Base-by-base conservation (phyloP, 2,329 filamentous ascomycete species). In the Sordariomycetes sp. region DNA sequence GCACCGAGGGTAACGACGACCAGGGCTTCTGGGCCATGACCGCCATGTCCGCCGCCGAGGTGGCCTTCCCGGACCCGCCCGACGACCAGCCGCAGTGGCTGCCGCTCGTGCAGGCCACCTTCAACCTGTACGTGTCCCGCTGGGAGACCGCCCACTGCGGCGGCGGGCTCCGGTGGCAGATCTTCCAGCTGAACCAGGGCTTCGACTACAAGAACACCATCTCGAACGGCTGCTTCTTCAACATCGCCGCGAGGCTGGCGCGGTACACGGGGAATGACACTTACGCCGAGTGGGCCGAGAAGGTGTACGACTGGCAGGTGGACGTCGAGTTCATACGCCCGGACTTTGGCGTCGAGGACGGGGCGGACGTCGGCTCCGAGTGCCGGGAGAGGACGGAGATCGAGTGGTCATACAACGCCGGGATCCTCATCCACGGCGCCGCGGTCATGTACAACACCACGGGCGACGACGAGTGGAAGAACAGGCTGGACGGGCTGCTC, bases 1-100 rank as follows among this genome's bases (percentile, higher is more conserved):
- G 74, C 54, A 79, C 78, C 1, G 70, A 79, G 61, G 86, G 86
- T 62, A 90, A 89, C 70, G 87, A 90, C 62, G 87, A 90, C 64
- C 87, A 90, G 69, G 86, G 88, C 6, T 93, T 94, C 72, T 95
- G 90, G 90, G 88, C 82, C n/a, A 80, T 94, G 76, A 83, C 89
- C 1, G 88, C 86, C 60, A 88, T 95, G 77, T 80, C 82, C 11
- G 90, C 90, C 2, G 86, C 87, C 43, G 90, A 95, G 71, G 82
- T 86, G 65, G 85, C 84, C 62, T 93, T 88, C 65, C 86, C 86
- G 1, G 80, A 90, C 64, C 86, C 87, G 4, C 78, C 81, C 0
- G 62, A 74, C 0, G 80, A 79, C 59, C 68, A 85, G 57, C 83
- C 87, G 0, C 84, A 87, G 61, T 96, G 88, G 88, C 78, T 94